Evolutionary conservation across 768 basidiomycete genomes (phyloP).

Genomic region (Russula griseocarnosa): DNA sequence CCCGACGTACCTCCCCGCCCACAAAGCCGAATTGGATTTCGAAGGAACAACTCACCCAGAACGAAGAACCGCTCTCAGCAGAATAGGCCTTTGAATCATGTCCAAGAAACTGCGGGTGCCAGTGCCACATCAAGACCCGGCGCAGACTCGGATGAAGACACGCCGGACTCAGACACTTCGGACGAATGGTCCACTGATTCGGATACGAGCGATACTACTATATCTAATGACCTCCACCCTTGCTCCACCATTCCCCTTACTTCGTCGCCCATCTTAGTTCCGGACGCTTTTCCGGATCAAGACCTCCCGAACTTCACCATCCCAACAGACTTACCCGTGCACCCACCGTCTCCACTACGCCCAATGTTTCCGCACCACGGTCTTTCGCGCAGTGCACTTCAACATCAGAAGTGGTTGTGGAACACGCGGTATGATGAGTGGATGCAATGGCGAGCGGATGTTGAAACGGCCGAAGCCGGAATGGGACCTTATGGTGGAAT

Average conservation of each 20-base stretch:
- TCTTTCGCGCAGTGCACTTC: conserved; percentile 56
- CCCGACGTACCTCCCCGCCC: conserved; percentile 25
- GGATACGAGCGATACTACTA: conserved; percentile 20
- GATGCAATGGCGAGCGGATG: conserved; percentile 37
- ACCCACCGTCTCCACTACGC: conserved; percentile 6
- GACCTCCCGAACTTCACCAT: not conserved
- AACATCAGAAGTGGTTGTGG: conserved; percentile 63
- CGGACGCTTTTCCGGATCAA: conserved; percentile 19
- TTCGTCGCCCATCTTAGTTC: conserved; percentile 18
- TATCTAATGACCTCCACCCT: conserved; percentile 7
- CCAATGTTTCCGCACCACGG: conserved; percentile 45
- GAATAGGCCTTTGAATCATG: not conserved
- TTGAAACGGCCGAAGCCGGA: conserved; percentile 22
- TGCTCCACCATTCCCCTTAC: conserved; percentile 7
- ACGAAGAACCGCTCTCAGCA: not conserved
- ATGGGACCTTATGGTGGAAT: conserved; percentile 30
- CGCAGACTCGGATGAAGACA: conserved; percentile 21
- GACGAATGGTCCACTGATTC: conserved; percentile 30
- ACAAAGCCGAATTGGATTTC: conserved; percentile 28
- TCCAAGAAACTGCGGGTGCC: not conserved
- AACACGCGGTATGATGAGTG: conserved; percentile 50
- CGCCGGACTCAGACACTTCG: conserved; percentile 25
- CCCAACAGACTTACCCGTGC: conserved; percentile 9
- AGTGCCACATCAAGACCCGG: not conserved
- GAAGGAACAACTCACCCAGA: conserved; percentile 1